Percentiles rank a stretch among this genome's conserved stretches.
Conservation (phyloP, 139 green algal species). For the Spirogloea muscicola region DNA sequence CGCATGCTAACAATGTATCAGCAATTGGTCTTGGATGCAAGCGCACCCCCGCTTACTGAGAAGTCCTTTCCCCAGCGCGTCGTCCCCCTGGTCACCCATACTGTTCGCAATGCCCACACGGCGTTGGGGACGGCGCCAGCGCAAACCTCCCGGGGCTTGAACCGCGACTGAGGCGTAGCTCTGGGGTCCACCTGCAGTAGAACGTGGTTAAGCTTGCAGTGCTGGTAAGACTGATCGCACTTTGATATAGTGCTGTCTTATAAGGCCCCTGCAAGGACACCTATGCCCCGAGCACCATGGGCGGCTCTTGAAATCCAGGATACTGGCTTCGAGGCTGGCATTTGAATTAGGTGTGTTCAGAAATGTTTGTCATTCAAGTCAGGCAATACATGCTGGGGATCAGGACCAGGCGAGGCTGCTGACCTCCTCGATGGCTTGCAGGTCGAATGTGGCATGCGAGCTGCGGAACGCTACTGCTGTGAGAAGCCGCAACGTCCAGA, state of each 20-base stretch:
- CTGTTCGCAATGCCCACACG: slow-evolving; percentile 7
- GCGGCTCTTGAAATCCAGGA: too few relatives aligned
- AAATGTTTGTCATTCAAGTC: too few relatives aligned
- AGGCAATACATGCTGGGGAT: background rate
- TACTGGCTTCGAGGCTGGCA: too few relatives aligned
- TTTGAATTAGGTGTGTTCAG: too few relatives aligned
- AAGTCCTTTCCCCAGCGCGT: slow-evolving; percentile 11
- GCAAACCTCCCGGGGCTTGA: background rate
- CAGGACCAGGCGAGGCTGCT: background rate
- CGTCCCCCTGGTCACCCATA: slow-evolving; percentile 8
- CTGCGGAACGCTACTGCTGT: slow-evolving; percentile 4
- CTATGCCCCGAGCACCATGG: too few relatives aligned
- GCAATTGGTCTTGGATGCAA: too few relatives aligned
- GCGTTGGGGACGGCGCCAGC: background rate
- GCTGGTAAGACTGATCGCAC: too few relatives aligned
- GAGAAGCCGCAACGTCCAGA: slow-evolving; percentile 6
- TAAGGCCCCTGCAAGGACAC: too few relatives aligned
- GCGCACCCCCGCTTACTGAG: slow-evolving; percentile 10
- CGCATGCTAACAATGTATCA: too few relatives aligned
- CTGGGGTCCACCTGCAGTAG: slow-evolving; percentile 7
- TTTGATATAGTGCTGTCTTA: too few relatives aligned
- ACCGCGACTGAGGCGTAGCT: background rate
- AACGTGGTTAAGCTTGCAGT: background rate
- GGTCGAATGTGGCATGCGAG: background rate
- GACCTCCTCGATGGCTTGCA: slow-evolving; percentile 21